These are phyloP conservation scores for Panaeolus papilionaceus DNA, from an alignment of 768 basidiomycete genomes.

Conservation along the genomic window DNA sequence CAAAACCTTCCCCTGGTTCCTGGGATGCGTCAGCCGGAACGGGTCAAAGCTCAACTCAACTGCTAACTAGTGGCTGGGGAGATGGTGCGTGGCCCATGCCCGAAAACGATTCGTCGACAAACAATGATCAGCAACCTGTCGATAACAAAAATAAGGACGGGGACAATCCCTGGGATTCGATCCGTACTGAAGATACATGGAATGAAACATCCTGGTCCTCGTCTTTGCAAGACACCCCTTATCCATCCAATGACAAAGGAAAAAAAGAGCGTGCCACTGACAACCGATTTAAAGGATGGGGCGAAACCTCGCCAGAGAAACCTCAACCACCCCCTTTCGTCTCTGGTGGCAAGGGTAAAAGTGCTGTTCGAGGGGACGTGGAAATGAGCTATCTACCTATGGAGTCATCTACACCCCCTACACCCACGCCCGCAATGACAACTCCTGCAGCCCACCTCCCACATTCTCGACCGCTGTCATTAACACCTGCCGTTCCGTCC, in stretches of 20 bases:
- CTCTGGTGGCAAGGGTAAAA: neutral
- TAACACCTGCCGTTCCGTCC: neutral
- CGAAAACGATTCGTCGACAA: neutral
- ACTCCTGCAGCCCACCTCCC: no score
- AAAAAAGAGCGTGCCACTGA: no score
- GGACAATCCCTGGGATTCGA: neutral
- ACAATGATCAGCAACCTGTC: neutral
- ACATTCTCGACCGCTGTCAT: neutral
- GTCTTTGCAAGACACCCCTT: no score
- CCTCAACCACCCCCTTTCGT: no score
- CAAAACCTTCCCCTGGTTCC: no score
- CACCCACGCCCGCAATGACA: neutral
- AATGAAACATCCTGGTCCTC: no score
- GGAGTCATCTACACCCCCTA: neutral
- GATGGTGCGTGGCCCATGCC: neutral
- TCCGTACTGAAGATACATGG: neutral
- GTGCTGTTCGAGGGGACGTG: neutral
- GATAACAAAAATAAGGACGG: neutral
- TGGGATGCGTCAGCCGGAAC: no score
- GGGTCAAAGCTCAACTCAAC: no score
- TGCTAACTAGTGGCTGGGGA: neutral
- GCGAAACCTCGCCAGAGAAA: no score
- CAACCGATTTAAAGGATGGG: no score
- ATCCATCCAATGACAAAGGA: no score
- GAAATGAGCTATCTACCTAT: neutral